These are phyloP conservation scores for Citrus australasica DNA, from an alignment of 345 rosid genomes.

Conservation along the genomic window DNA sequence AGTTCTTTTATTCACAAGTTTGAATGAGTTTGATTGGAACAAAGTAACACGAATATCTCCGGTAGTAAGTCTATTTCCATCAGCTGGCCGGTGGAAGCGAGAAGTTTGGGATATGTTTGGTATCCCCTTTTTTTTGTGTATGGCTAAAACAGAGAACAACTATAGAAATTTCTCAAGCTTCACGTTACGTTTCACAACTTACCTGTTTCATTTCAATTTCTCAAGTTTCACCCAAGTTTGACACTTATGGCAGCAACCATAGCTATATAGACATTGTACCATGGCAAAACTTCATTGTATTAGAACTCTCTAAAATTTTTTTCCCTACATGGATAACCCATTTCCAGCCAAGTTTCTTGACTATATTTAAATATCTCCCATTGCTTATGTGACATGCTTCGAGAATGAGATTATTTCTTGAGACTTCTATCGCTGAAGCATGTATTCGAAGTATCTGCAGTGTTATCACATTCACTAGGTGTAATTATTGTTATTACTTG, in stretches of 20 bases:
- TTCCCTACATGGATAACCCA: neutral
- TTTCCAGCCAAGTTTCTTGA: neutral
- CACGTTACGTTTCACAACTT: neutral
- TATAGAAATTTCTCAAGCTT: neutral
- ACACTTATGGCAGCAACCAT: neutral
- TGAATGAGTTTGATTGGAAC: neutral
- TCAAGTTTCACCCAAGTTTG: neutral
- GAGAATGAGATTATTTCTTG: neutral
- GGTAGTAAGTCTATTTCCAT: no score
- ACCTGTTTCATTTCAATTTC: neutral
- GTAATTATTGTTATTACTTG: neutral
- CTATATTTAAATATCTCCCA: neutral
- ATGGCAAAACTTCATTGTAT: neutral
- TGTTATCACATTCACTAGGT: neutral
- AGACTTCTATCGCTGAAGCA: neutral
- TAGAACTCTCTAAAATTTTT: neutral
- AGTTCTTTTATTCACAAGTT: neutral
- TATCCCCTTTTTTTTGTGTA: neutral
- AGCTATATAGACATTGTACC: neutral
- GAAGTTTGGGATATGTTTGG: no score
- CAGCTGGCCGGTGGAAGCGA: no score
- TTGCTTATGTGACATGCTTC: neutral
- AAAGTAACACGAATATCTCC: no score
- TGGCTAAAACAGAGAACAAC: neutral
- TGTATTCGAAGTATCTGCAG: neutral